These are phyloP conservation scores for Forsythia suspensa DNA, from an alignment of 257 asterid species.

Conservation along the genomic window DNA sequence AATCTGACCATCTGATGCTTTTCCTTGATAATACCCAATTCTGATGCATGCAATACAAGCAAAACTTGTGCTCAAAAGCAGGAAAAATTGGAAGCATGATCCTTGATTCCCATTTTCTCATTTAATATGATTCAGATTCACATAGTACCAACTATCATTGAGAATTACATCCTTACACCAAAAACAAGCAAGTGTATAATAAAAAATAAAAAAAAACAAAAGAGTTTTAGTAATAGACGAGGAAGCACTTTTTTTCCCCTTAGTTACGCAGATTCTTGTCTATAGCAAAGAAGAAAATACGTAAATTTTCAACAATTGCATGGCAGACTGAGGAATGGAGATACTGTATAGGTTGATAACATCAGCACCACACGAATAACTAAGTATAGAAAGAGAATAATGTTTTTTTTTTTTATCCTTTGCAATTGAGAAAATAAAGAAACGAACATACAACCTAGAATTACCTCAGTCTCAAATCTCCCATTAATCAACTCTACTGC, in stretches of 20 bases:
- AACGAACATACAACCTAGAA: not conserved
- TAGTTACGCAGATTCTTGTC: not conserved
- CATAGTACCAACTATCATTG: not conserved
- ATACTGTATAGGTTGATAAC: not conserved
- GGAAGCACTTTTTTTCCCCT: not conserved
- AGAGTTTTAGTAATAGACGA: not conserved
- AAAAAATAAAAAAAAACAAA: not conserved
- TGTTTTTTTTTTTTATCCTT: not conserved
- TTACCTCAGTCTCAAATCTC: conserved; percentile 90
- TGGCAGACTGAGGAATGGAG: not conserved
- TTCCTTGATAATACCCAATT: not conserved
- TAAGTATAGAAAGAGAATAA: not conserved
- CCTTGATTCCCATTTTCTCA: not conserved
- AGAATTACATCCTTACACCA: not conserved
- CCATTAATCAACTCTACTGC: conserved; percentile 78
- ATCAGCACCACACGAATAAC: not conserved
- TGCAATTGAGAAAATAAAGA: not conserved
- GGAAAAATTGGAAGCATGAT: not conserved
- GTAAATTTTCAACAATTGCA: not conserved
- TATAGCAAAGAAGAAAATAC: not conserved
- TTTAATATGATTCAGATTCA: not conserved
- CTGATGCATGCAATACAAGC: not conserved
- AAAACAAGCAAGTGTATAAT: not conserved
- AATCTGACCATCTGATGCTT: not conserved
- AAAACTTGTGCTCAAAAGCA: not conserved